phyloP scores from a whole-genome alignment of 306 rosid genomes.

The Corylus americana region DNA sequence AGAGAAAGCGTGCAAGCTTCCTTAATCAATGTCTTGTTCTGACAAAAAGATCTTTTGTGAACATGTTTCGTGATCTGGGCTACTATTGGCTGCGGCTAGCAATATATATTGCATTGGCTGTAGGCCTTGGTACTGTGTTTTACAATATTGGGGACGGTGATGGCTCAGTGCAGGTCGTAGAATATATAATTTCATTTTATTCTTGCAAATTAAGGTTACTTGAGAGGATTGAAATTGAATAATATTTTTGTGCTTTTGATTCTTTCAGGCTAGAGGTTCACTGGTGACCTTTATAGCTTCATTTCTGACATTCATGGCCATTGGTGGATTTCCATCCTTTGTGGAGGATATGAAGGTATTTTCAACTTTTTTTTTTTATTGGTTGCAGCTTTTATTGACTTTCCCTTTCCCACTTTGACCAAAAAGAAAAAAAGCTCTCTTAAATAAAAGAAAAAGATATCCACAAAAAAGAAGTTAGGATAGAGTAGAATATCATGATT shows the following conservation, averaged over 20 bases:
- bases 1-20: slow-evolving; percentile 49
- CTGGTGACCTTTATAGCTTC: slow-evolving; percentile 24
- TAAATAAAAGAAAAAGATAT: no score
- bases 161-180: slow-evolving; percentile 38
- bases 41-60: slow-evolving; percentile 59
- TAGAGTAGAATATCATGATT: no score
- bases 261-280: slow-evolving; percentile 39
- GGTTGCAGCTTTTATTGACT: no score
- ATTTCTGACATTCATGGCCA: slow-evolving; percentile 44
- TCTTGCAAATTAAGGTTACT: neutral
- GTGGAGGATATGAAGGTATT: slow-evolving; percentile 49
- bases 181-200: neutral
- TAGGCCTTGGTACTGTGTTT: slow-evolving; percentile 49
- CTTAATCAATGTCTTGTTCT: slow-evolving; percentile 40
- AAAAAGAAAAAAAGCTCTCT: no score
- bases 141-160: slow-evolving; percentile 28
- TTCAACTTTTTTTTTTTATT: neutral
- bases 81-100: slow-evolving; percentile 67
- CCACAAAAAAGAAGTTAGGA: slow-evolving; percentile 16
- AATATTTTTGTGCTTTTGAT: neutral
- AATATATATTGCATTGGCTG: slow-evolving; percentile 39
- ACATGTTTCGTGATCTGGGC: slow-evolving; percentile 65
- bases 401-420: no score
- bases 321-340: slow-evolving; percentile 54
- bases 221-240: neutral